Evolutionary conservation across 441 rosid genomes (phyloP), one percentile per base, ranked within the genome.

Genomic region (Jatropha multifida): DNA sequence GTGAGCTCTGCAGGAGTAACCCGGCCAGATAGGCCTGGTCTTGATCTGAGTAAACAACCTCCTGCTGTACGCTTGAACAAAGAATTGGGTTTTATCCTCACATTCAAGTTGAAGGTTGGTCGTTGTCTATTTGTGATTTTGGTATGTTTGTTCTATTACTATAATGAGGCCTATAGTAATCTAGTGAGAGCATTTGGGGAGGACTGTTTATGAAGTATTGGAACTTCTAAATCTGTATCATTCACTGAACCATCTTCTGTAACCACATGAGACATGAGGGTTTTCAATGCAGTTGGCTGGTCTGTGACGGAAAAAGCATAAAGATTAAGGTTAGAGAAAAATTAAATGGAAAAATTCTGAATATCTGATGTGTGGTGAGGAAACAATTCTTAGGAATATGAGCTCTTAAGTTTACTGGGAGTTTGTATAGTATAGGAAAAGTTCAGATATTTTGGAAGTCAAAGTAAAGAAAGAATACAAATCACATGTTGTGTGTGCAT

Each of bases 1-100:
- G 97, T 94, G 77, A 81, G 98, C 72, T 85, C 98, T 41, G 98
- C 98, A 11, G 97, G 98, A 81, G 97, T 92, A 32, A 91, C 97
- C 11, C 81, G 97, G 74, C 97, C 98, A 12, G 98, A 92, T 58
- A 87, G 97, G 79, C 97, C 94, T 41, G 97, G 97, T 79, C 88
- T 94, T 77, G 97, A 94, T 80, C 93, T 92, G 51, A 90, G 89
- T 79, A 92, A 83, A 84, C 96, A 94, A 75, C 97, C 96, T 78
- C 98, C 97, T 46, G 98, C 98, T 52, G 98, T 92, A 42, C 86
- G 96, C 77, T 85, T 91, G 88, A 92, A 94, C 90, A 94, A 92
- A 86, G 98, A 94, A 77, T 81, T 94, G 78, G 97, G 74, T 75
- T 94, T 85, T 78, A 85, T 94, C 73, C 92, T 94, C 68, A 92